These are phyloP conservation scores for Salix udensis DNA, from an alignment of 345 rosid species.

Conservation along the genomic window DNA sequence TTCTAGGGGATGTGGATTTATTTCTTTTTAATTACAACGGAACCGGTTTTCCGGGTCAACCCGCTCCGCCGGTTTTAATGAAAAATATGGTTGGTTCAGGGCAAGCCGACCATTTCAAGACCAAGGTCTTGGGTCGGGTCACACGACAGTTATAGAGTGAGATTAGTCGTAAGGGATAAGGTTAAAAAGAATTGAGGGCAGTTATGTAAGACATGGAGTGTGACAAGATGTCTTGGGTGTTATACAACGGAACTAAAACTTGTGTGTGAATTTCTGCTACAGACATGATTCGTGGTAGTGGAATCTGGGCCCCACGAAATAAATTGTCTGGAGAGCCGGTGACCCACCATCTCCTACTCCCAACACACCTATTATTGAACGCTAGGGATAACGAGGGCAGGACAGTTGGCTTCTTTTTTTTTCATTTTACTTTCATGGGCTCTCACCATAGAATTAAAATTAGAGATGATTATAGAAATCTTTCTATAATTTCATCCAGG, in stretches of 20 bases:
- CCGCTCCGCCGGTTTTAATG: no score
- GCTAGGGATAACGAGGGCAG: constrained; percentile 13
- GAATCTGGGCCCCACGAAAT: constrained; percentile 25
- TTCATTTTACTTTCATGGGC: not conserved
- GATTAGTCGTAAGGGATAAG: not conserved
- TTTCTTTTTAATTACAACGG: not conserved
- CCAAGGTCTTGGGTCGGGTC: no score
- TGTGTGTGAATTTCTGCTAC: not conserved
- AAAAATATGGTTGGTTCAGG: no score
- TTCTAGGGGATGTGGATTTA: not conserved
- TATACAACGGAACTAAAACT: constrained; percentile 1
- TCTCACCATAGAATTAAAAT: not conserved
- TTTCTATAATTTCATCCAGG: no score
- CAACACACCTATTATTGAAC: constrained; percentile 32
- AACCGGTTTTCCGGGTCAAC: no score
- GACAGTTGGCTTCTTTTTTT: not conserved
- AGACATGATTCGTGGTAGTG: constrained; percentile 1
- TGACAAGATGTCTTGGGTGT: constrained; percentile 24
- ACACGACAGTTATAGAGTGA: not conserved
- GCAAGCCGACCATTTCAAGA: no score
- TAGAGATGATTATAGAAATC: no score
- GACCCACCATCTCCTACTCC: constrained; percentile 33
- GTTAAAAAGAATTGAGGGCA: constrained; percentile 1
- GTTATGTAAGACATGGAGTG: constrained; percentile 14
- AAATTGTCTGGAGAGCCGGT: constrained; percentile 20